Evolutionary conservation across 75 land plant genomes (phyloP).

Genomic region (Pinus tabuliformis): DNA sequence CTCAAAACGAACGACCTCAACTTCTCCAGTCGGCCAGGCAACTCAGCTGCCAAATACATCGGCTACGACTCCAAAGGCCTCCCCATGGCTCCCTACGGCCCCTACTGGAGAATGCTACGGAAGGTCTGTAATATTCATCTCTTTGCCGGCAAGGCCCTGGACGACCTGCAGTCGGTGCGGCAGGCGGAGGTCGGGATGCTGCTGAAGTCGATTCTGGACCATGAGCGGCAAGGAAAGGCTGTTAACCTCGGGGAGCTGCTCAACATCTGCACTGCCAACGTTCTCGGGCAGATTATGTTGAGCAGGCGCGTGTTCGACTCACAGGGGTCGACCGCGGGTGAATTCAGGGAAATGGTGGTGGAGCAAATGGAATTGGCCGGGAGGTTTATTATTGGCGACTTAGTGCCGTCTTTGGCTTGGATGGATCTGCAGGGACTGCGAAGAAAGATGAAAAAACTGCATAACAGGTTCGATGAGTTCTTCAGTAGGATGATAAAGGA

Average conservation of each 20-base stretch:
- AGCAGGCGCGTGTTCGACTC: neutral
- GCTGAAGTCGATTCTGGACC: too few relatives aligned
- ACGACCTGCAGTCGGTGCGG: too few relatives aligned
- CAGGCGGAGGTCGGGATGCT: too few relatives aligned
- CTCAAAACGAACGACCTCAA: constrained; percentile 43
- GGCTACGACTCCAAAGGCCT: constrained; percentile 30
- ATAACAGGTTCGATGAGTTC: neutral
- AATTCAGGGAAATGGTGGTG: constrained; percentile 7
- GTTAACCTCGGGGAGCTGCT: neutral
- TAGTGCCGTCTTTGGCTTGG: neutral
- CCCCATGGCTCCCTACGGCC: constrained; percentile 18
- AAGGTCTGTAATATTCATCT: too few relatives aligned
- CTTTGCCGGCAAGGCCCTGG: too few relatives aligned
- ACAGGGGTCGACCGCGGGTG: constrained; percentile 12
- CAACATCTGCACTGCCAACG: neutral
- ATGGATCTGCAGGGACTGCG: constrained; percentile 2
- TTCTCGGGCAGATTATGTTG: neutral
- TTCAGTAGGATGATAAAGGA: too few relatives aligned
- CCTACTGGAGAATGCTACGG: too few relatives aligned
- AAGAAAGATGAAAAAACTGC: constrained; percentile 1
- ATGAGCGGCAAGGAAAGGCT: too few relatives aligned
- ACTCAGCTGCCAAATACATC: constrained; percentile 36
- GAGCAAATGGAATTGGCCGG: constrained; percentile 10
- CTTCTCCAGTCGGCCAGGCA: constrained; percentile 59
- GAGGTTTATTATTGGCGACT: constrained; percentile 8